Percentiles rank a stretch among this genome's conserved stretches.
These are phyloP conservation scores for Juncus effusus DNA, from an alignment of 176 grass and related monocot species.

Conservation along the genomic window DNA sequence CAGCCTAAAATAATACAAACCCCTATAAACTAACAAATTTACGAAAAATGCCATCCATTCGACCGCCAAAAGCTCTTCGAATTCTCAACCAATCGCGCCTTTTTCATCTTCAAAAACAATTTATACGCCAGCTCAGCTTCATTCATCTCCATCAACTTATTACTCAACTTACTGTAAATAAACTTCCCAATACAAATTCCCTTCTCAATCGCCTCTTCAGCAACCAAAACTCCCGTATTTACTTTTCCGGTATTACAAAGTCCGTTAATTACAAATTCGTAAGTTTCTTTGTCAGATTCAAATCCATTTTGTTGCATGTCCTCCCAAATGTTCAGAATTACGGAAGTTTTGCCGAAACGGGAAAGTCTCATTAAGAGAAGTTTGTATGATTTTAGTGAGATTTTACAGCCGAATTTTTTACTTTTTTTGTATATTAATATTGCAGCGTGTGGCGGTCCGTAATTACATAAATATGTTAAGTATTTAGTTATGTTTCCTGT, in stretches of 20 bases:
- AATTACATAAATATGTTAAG: constrained; percentile 63
- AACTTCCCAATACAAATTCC: constrained; percentile 60
- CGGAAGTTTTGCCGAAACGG: constrained; percentile 71
- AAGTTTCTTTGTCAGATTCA: constrained; percentile 65
- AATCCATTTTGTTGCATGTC: constrained; percentile 65
- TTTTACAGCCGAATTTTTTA: constrained; percentile 63
- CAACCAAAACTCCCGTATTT: constrained; percentile 71
- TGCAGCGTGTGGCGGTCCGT: constrained; percentile 77
- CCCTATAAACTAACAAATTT: background rate
- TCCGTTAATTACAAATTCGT: constrained; percentile 79
- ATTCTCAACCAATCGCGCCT: constrained; percentile 41
- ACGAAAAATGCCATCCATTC: constrained; percentile 79
- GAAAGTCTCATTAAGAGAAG: constrained; percentile 78
- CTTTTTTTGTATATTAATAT: constrained; percentile 75
- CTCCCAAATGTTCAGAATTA: constrained; percentile 70
- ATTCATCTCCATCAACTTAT: constrained; percentile 72
- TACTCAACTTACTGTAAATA: constrained; percentile 78
- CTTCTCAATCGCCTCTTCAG: constrained; percentile 67
- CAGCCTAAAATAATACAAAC: no score
- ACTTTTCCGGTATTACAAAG: constrained; percentile 85
- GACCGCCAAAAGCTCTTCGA: constrained; percentile 61
- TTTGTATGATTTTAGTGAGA: constrained; percentile 85
- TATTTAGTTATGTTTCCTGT: constrained; percentile 69
- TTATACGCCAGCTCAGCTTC: constrained; percentile 75
- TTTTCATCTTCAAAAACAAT: constrained; percentile 64